phyloP scores from a whole-genome alignment of 768 basidiomycete species.

The Amanita rubescens region DNA sequence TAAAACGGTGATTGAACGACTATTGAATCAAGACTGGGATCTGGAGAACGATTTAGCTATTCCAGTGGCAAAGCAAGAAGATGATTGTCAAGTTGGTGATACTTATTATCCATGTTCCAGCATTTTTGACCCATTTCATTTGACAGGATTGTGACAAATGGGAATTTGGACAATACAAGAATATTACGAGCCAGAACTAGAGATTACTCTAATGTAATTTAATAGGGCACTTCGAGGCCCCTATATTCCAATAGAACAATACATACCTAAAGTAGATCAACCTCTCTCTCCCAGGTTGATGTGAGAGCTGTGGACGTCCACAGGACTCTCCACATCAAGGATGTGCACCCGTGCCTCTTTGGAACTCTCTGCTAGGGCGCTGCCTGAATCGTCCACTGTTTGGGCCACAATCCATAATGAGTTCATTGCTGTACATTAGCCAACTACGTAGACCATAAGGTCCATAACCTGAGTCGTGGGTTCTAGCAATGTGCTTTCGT shows the following conservation, averaged over 20 bases:
- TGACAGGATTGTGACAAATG: constrained; percentile 65
- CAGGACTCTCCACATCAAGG: too few species aligned
- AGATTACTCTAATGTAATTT: not conserved
- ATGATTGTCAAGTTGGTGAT: constrained; percentile 62
- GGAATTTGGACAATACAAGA: constrained; percentile 48
- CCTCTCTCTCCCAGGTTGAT: too few species aligned
- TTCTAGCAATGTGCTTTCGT: too few species aligned
- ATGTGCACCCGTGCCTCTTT: too few species aligned
- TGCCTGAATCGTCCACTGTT: too few species aligned
- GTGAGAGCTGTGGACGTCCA: too few species aligned
- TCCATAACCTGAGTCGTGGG: too few species aligned
- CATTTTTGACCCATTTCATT: not conserved
- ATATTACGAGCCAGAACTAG: constrained; percentile 9
- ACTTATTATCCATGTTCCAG: not conserved
- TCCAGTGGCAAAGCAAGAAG: constrained; percentile 43
- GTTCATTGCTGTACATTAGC: too few species aligned
- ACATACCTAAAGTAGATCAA: too few species aligned
- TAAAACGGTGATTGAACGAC: constrained; percentile 55
- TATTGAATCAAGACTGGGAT: constrained; percentile 30
- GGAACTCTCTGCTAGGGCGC: too few species aligned
- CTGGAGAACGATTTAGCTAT: constrained; percentile 29
- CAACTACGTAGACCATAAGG: too few species aligned
- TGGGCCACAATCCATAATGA: too few species aligned
- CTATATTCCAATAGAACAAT: not conserved
- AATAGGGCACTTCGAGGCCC: not conserved